Percentiles rank a stretch among this genome's conserved stretches.
phyloP scores from a whole-genome alignment of 768 basidiomycete species.

The Favolaschia claudopus region DNA sequence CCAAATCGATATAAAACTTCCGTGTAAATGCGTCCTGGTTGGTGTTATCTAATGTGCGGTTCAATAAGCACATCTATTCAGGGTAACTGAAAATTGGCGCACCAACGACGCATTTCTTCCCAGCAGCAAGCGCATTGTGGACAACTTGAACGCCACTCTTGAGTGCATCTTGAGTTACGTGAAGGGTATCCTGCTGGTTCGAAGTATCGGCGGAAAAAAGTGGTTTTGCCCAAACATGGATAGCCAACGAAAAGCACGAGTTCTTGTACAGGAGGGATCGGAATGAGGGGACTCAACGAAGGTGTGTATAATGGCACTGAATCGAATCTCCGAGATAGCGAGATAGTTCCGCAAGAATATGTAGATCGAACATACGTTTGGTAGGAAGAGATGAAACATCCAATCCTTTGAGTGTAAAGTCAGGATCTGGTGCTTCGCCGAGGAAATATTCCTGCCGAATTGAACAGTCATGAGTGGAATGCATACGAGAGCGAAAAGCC shows the following conservation, averaged over 20 bases:
- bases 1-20: slow-evolving; percentile 73
- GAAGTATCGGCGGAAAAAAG: slow-evolving; percentile 80
- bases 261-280: slow-evolving; percentile 46
- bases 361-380: slow-evolving; percentile 36
- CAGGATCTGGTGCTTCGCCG: slow-evolving; percentile 50
- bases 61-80: slow-evolving; percentile 1
- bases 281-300: slow-evolving; percentile 57
- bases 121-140: slow-evolving; percentile 57
- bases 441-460: slow-evolving; percentile 80
- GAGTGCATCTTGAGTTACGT: slow-evolving; percentile 89
- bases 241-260: slow-evolving; percentile 61
- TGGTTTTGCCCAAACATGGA: slow-evolving; percentile 78
- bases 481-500: neutral
- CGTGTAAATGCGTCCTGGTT: slow-evolving; percentile 79
- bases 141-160: slow-evolving; percentile 76
- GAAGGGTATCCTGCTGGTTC: slow-evolving; percentile 69
- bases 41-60: slow-evolving; percentile 93
- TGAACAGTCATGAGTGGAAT: neutral
- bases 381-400: slow-evolving; percentile 56
- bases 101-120: slow-evolving; percentile 83
- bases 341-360: slow-evolving; percentile 9
- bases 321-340: no score
- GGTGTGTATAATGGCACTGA: slow-evolving; percentile 62
- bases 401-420: slow-evolving; percentile 70
- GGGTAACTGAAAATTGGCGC: slow-evolving; percentile 30